A percentile compares a stretch with the other conserved stretches of the same genome.
Conservation (phyloP, 2,329 filamentous ascomycete genomes). For the Torrubiella hemipterigena region DNA sequence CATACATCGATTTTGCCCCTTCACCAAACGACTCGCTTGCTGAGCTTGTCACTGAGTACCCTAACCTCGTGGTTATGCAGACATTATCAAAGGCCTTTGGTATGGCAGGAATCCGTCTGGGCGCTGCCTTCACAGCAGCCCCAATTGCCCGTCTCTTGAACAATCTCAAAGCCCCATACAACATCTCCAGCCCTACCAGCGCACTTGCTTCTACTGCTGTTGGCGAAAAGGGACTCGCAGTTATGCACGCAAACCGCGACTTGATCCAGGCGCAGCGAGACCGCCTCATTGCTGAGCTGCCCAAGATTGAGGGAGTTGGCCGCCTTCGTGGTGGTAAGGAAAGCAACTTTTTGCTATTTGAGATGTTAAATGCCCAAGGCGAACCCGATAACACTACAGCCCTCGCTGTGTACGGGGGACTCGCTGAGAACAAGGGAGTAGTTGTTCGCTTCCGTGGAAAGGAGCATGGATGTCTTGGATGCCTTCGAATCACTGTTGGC, state of each 20-base stretch:
- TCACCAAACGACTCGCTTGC: conserved; percentile 56
- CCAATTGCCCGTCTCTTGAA: conserved; percentile 74
- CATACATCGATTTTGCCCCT: conserved; percentile 86
- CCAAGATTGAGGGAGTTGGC: conserved; percentile 66
- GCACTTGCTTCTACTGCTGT: conserved; percentile 68
- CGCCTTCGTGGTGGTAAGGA: conserved; percentile 66
- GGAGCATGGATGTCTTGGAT: conserved; percentile 80
- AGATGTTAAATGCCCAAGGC: conserved; percentile 65
- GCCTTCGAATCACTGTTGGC: conserved; percentile 82
- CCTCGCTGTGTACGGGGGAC: conserved; percentile 65
- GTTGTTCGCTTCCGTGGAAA: conserved; percentile 91
- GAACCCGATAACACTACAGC: conserved; percentile 70
- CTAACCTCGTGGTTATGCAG: conserved; percentile 95
- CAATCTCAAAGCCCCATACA: conserved; percentile 91
- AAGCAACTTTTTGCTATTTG: conserved; percentile 83
- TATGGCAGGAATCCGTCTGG: conserved; percentile 83
- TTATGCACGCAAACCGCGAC: conserved; percentile 61
- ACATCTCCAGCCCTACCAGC: conserved; percentile 80
- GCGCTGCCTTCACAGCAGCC: conserved; percentile 67
- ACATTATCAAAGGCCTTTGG: conserved; percentile 98
- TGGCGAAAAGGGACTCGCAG: conserved; percentile 49
- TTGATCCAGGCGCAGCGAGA: conserved; percentile 65
- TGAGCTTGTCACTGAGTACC: conserved; percentile 84
- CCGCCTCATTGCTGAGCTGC: conserved; percentile 62
- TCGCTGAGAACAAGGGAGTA: conserved; percentile 79